phyloP scores from a whole-genome alignment of 1,139 yeast species.

The Dujonia santamariae region DNA sequence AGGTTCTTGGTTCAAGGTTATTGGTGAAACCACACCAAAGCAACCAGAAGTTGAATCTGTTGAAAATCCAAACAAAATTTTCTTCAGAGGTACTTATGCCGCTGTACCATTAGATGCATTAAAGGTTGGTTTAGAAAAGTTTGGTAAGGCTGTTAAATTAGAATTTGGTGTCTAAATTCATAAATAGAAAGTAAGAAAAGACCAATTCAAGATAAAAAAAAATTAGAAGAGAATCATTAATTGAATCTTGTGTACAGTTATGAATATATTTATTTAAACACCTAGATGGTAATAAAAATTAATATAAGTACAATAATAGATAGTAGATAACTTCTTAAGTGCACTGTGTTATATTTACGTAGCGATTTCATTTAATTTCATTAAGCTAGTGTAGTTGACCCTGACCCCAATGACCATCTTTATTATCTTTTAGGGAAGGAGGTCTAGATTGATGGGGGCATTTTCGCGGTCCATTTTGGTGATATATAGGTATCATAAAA shows the following conservation, averaged over 20 bases:
- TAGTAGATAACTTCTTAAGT: no score
- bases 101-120: constrained; percentile 69
- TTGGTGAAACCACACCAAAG: constrained; percentile 47
- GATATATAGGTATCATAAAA: no score
- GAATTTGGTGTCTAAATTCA: constrained; percentile 29
- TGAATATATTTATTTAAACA: background rate
- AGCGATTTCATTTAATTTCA: no score
- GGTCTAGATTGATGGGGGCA: no score
- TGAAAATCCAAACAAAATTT: constrained; percentile 44
- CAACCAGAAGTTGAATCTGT: constrained; percentile 39
- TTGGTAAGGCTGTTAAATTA: constrained; percentile 55
- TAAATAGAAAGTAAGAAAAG: background rate
- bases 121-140: constrained; percentile 57
- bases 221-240: background rate
- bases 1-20: constrained; percentile 81
- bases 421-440: no score
- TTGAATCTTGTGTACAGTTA: background rate
- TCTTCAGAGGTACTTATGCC: constrained; percentile 90
- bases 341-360: no score
- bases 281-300: no score
- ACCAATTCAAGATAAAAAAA: background rate
- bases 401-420: no score
- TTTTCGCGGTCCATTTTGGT: no score
- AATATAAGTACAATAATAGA: no score
- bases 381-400: no score